Conservation (phyloP, 352 stramenopile species). For the Globisporangium echinulatum region DNA sequence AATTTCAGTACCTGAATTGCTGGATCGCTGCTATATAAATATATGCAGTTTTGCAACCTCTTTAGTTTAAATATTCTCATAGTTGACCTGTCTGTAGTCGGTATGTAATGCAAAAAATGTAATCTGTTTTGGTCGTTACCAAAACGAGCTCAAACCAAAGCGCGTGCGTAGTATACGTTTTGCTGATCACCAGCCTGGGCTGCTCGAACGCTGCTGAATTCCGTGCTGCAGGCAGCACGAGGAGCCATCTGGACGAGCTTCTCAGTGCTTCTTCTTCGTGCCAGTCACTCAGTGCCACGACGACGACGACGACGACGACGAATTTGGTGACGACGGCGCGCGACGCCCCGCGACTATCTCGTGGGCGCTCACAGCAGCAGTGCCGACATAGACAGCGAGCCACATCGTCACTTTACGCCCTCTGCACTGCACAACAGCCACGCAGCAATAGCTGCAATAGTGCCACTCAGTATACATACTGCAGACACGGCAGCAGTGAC, state of each 20-base stretch:
- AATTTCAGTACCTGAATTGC: no score
- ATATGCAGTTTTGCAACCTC: no score
- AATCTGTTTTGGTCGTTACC: no score
- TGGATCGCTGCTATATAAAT: no score
- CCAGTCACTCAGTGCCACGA: neutral
- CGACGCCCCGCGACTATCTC: neutral
- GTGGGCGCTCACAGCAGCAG: neutral
- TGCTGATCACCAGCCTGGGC: no score
- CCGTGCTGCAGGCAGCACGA: neutral
- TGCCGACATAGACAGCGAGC: neutral
- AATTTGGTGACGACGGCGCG: no score
- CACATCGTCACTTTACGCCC: neutral
- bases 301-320: neutral
- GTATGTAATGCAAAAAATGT: no score
- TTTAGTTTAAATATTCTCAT: no score
- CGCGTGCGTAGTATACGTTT: no score
- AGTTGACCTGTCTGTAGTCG: no score
- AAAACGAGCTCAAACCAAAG: no score
- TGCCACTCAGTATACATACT: neutral
- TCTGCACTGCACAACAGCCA: neutral
- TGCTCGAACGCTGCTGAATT: neutral
- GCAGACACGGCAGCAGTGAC: neutral
- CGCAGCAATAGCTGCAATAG: neutral
- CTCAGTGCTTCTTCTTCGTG: neutral
- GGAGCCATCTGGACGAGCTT: neutral